Evolutionary conservation across 1,139 yeast genomes (phyloP).

Genomic region (Pichia sp.): DNA sequence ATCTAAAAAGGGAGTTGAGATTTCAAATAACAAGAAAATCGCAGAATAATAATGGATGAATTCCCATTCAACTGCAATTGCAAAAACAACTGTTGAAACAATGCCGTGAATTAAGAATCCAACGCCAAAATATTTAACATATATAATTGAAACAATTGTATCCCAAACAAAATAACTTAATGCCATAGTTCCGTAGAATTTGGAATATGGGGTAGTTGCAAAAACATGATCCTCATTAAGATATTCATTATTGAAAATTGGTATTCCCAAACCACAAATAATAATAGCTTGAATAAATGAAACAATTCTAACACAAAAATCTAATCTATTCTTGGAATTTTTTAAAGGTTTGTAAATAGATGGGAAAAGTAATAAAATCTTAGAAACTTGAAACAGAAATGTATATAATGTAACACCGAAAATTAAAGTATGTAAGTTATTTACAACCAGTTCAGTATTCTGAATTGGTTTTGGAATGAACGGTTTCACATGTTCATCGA

Average conservation of each 20-base stretch:
- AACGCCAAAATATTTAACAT: slow-evolving; percentile 63
- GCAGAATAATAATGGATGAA: slow-evolving; percentile 83
- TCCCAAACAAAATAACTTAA: slow-evolving; percentile 95
- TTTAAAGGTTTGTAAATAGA: slow-evolving; percentile 31
- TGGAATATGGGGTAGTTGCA: slow-evolving; percentile 68
- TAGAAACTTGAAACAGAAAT: slow-evolving; percentile 37
- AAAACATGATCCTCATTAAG: slow-evolving; percentile 48
- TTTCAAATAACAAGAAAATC: slow-evolving; percentile 76
- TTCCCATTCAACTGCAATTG: slow-evolving; percentile 51
- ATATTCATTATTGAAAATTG: slow-evolving; percentile 53
- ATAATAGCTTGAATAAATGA: slow-evolving; percentile 75
- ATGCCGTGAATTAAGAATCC: slow-evolving; percentile 85
- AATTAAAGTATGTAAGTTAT: slow-evolving; percentile 21
- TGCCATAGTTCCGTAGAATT: slow-evolving; percentile 65
- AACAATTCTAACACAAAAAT: slow-evolving; percentile 84
- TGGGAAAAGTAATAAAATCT: slow-evolving; percentile 37
- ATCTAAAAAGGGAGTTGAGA: slow-evolving; percentile 89
- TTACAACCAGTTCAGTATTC: slow-evolving; percentile 27
- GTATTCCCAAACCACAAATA: slow-evolving; percentile 49
- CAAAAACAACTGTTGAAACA: slow-evolving; percentile 72
- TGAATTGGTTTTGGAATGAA: slow-evolving; percentile 8
- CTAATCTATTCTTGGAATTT: slow-evolving; percentile 46
- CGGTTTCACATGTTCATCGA: slow-evolving; percentile 37
- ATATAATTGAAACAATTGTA: slow-evolving; percentile 52
- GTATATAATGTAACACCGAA: slow-evolving; percentile 38